Percentiles rank a stretch among this genome's conserved stretches.
Evolutionary conservation across 495 filamentous ascomycete species (phyloP).

Genomic region (Chaetomidium leptoderma): DNA sequence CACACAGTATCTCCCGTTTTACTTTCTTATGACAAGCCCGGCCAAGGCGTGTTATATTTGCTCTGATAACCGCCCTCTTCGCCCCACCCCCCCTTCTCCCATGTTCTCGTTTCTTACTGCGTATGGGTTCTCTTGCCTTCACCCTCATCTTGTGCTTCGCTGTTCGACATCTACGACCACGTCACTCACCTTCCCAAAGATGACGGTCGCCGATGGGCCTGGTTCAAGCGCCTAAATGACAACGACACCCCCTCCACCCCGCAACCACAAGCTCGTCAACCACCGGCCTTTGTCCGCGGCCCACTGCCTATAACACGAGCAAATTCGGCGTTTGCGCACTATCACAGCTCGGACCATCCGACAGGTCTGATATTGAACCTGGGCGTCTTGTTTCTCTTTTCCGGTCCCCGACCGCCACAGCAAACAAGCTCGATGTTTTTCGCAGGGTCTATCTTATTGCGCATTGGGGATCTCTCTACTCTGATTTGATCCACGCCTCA

Average conservation of each 20-base stretch:
- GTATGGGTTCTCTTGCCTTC: not conserved
- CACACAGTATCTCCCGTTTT: constrained; percentile 1
- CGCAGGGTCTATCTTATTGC: constrained; percentile 3
- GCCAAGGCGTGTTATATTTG: constrained; percentile 19
- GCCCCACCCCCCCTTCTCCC: constrained; percentile 5
- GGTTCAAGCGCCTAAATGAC: constrained; percentile 31
- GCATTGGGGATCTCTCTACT: constrained; percentile 2
- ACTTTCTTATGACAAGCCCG: constrained; percentile 1
- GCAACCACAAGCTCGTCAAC: not conserved
- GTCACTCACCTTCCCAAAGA: constrained; percentile 28
- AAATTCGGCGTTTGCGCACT: constrained; percentile 2
- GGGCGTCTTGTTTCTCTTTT: constrained; percentile 8
- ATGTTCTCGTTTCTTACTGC: not conserved
- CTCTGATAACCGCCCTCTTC: constrained; percentile 17
- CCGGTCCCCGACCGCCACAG: not conserved
- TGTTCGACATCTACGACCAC: constrained; percentile 14
- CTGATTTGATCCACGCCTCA: constrained; percentile 13
- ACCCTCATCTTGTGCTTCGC: constrained; percentile 5
- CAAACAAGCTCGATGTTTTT: not conserved
- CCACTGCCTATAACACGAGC: constrained; percentile 1
- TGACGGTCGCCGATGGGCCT: constrained; percentile 30
- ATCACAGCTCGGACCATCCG: constrained; percentile 12
- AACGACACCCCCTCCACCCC: constrained; percentile 23
- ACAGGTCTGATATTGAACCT: constrained; percentile 19
- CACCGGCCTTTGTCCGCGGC: not conserved